Evolutionary conservation across 768 basidiomycete genomes (phyloP), one percentile per base, ranked within the genome.

Genomic region (Leccinum arenicola): DNA sequence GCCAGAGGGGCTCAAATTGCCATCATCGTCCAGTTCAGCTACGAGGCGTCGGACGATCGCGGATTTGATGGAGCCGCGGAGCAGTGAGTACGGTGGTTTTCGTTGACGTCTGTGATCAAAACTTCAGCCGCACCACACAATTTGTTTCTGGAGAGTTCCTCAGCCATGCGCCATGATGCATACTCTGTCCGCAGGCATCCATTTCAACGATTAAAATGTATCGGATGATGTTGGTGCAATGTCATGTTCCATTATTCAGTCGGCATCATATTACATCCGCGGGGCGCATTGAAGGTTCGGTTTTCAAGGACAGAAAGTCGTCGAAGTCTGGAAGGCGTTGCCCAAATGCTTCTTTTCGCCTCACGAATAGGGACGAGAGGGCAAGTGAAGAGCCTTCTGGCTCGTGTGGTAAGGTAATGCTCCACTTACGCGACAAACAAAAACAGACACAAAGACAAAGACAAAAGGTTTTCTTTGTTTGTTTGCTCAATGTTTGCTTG

Each of bases 31-130:
- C 43, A 98, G 76, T 63, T 97, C 85, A 0, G 92, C 82, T 9
- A 98, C 95, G 0, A 85, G 84, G 69, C 93, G 82, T n/a, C 74
- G 70, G 19, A 5, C 95, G 94, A 89, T 98, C 97, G 12, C 97
- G 82, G 66, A 96, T 96, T 50, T 85, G 84, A 72, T 98, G 95
- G 2, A 98, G 82, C 66, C 92, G 89, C n/a, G 84, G 85, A 2
- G 94, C 88, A 63, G 98, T 93, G 12, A 99, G 82, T 2, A 92
- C 94, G 15, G 87, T 82, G 0, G 93, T 88, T 40, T 75, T 99
- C 97, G 3, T 91, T 83, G 61, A 86, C 77, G 74, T 98, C 25
- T 19, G 10, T 10, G 43, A 4, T n/a, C 0, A 40, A 17, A 40
- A n/a, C 8, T 40, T 40, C 38, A 17, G 17, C 17, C 6, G 6